Evolutionary conservation across 108 stramenopile species (phyloP).

Genomic region (Pseudonitzschia multiseries): DNA sequence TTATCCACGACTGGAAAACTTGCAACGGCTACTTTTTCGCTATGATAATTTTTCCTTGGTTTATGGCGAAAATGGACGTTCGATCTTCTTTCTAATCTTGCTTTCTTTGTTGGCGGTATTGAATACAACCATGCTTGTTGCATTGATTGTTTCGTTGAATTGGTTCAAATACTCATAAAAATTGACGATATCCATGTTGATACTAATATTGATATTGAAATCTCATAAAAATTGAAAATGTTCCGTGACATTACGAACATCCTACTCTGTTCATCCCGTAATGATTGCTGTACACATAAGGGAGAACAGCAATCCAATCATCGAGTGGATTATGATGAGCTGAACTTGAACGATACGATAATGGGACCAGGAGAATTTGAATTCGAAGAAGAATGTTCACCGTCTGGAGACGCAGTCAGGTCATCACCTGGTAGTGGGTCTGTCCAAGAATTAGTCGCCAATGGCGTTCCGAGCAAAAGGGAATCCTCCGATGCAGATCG

Average conservation of each 20-base stretch:
- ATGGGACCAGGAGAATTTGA: slow-evolving; percentile 23
- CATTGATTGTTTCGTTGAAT: background rate
- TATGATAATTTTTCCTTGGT: slow-evolving; percentile 7
- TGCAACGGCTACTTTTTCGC: slow-evolving; percentile 42
- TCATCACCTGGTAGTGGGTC: background rate
- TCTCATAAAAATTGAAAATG: background rate
- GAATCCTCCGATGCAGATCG: background rate
- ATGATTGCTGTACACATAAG: background rate
- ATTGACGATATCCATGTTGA: background rate
- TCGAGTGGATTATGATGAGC: slow-evolving; percentile 29
- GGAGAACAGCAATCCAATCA: slow-evolving; percentile 10
- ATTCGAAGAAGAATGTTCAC: slow-evolving; percentile 30
- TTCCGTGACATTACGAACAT: slow-evolving; percentile 8
- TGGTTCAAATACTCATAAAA: background rate
- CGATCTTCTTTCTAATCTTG: background rate
- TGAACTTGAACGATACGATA: slow-evolving; percentile 26
- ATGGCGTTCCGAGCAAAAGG: background rate
- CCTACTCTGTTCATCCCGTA: background rate
- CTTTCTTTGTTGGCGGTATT: slow-evolving; percentile 1
- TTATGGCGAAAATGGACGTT: background rate
- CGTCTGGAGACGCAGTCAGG: slow-evolving; percentile 4
- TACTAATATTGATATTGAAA: background rate
- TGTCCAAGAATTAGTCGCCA: background rate
- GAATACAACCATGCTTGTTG: background rate
- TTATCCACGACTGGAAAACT: slow-evolving; percentile 33